A percentile compares a stretch with the other conserved stretches of the same genome.
These are phyloP conservation scores for Trichomonas tenax DNA, from an alignment of 208 protist species.

Conservation along the genomic window DNA sequence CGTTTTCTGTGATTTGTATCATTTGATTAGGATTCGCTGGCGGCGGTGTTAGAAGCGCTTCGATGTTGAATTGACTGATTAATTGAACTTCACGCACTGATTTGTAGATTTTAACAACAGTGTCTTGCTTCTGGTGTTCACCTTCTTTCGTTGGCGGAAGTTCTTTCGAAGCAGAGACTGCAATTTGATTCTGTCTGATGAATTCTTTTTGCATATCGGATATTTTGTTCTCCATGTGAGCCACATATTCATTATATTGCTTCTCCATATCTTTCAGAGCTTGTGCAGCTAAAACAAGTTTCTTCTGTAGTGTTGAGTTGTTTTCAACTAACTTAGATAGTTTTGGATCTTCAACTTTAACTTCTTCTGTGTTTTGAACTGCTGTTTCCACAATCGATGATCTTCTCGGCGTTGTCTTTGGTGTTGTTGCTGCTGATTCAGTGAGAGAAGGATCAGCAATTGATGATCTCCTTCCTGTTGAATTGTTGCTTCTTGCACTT, in stretches of 20 bases:
- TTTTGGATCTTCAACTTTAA: neutral
- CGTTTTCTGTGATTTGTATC: neutral
- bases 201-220: neutral
- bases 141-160: neutral
- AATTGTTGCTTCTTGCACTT: neutral
- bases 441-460: too few species aligned
- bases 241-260: neutral
- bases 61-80: neutral
- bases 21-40: neutral
- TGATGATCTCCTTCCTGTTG: neutral
- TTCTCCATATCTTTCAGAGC: neutral
- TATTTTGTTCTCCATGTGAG: neutral
- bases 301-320: neutral
- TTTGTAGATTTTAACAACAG: neutral
- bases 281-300: neutral
- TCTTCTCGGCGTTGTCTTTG: too few species aligned
- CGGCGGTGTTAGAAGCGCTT: neutral
- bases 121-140: neutral
- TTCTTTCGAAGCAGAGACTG: neutral
- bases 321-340: neutral
- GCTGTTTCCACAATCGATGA: too few species aligned
- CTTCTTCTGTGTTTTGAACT: neutral
- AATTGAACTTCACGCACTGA: neutral
- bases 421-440: too few species aligned
- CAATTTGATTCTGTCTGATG: neutral